These are phyloP conservation scores for Amauroascus niger DNA, from an alignment of 2,329 filamentous ascomycete genomes.

Conservation along the genomic window DNA sequence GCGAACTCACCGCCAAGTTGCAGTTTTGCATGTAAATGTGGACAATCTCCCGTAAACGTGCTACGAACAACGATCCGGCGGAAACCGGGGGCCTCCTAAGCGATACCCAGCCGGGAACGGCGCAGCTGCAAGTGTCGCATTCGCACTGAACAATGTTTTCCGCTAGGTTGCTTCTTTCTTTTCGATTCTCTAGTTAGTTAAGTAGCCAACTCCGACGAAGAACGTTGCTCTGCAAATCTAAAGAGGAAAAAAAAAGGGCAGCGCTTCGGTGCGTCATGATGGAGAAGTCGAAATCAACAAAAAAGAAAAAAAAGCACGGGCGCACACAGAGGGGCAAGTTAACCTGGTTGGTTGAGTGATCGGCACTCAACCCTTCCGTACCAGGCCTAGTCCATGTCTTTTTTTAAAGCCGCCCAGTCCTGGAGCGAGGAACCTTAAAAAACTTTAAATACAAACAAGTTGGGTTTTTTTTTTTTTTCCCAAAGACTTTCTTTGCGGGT, in stretches of 20 bases:
- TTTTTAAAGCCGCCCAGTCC: neutral
- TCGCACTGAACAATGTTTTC: too few relatives aligned
- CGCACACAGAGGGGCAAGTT: neutral
- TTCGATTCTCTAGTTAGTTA: too few relatives aligned
- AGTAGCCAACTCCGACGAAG: too few relatives aligned
- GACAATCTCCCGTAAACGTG: neutral
- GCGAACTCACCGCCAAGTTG: neutral
- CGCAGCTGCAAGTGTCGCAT: too few relatives aligned
- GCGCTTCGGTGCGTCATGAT: too few relatives aligned
- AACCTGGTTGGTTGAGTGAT: too few relatives aligned
- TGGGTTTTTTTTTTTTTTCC: too few relatives aligned
- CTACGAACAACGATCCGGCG: neutral
- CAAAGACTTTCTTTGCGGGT: too few relatives aligned
- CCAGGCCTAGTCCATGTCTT: neutral
- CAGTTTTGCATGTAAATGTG: neutral
- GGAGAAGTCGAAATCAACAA: neutral
- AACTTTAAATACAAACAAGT: conserved; percentile 1
- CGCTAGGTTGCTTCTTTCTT: too few relatives aligned
- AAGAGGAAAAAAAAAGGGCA: too few relatives aligned
- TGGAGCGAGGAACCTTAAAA: conserved; percentile 3
- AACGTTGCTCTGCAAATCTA: too few relatives aligned
- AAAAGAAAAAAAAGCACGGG: neutral
- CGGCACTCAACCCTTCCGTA: neutral
- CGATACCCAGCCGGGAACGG: neutral
- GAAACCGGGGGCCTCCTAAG: neutral